These are phyloP conservation scores for Cutaneotrichosporon cutaneum DNA, from an alignment of 1,284 basidiomycete genomes.

Conservation along the genomic window DNA sequence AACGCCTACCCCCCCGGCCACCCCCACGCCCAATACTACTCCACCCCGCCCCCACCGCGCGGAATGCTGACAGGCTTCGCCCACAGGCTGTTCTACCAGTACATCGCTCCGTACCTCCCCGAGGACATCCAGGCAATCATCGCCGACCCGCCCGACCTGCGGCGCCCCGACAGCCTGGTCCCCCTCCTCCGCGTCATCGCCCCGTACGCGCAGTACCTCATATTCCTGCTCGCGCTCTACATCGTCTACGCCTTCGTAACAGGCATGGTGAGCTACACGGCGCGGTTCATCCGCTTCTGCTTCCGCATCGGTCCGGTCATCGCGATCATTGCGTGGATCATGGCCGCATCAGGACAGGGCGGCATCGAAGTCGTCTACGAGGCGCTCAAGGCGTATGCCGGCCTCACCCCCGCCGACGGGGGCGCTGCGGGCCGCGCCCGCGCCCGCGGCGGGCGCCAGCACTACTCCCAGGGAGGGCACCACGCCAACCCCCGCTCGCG, in stretches of 20 bases:
- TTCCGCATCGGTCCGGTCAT: slow-evolving; percentile 43
- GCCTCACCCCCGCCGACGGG: slow-evolving; percentile 18
- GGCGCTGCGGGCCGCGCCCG: background rate
- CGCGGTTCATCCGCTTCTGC: slow-evolving; percentile 44
- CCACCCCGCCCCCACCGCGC: background rate
- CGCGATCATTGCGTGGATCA: slow-evolving; percentile 44
- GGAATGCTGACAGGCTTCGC: slow-evolving; percentile 18
- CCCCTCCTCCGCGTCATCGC: slow-evolving; percentile 34
- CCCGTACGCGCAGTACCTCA: slow-evolving; percentile 41
- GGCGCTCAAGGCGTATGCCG: slow-evolving; percentile 40
- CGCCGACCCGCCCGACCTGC: slow-evolving; percentile 39
- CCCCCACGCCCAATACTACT: background rate
- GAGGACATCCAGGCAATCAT: slow-evolving; percentile 34
- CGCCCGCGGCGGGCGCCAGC: background rate
- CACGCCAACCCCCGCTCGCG: slow-evolving; percentile 12
- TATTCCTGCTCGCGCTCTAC: slow-evolving; percentile 42
- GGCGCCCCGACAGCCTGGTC: slow-evolving; percentile 38
- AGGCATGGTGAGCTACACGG: slow-evolving; percentile 38
- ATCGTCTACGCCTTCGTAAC: slow-evolving; percentile 42
- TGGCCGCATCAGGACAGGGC: slow-evolving; percentile 47
- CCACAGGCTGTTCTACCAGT: slow-evolving; percentile 21
- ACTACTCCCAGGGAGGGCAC: background rate
- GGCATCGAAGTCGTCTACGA: slow-evolving; percentile 42
- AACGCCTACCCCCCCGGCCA: background rate
- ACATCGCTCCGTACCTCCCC: slow-evolving; percentile 37